Conservation (phyloP, 2,329 filamentous ascomycete genomes). For the Penicillium freii region DNA sequence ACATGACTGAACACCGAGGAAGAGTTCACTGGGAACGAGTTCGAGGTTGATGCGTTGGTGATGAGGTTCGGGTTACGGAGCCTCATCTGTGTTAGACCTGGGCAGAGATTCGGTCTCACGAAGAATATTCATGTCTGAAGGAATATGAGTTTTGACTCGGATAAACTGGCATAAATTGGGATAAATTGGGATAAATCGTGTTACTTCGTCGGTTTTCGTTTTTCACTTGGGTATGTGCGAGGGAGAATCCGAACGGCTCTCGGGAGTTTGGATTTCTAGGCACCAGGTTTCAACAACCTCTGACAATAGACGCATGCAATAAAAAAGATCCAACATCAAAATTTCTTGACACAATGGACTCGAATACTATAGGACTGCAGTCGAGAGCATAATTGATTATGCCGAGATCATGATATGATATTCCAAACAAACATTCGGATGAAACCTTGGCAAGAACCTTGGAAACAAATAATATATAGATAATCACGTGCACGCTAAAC, state of each 20-base stretch:
- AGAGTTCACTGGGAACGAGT: background rate
- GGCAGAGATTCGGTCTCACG: background rate
- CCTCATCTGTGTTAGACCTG: background rate
- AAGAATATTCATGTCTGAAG: background rate
- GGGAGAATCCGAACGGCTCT: background rate
- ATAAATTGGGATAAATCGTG: too few relatives aligned
- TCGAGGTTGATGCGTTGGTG: background rate
- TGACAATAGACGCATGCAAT: background rate
- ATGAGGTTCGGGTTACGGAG: background rate
- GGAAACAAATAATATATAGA: background rate
- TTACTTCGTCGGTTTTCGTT: background rate
- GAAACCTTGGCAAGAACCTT: background rate
- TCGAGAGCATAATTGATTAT: background rate
- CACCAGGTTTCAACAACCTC: background rate
- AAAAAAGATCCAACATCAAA: background rate
- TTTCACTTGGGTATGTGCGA: background rate
- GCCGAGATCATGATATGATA: too few relatives aligned
- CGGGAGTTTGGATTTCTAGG: background rate
- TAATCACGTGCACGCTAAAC: constrained; percentile 23
- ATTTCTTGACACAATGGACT: too few relatives aligned
- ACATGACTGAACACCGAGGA: background rate
- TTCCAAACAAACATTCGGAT: background rate
- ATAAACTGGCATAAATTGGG: too few relatives aligned
- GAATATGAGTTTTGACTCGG: too few relatives aligned
- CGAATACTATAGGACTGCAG: too few relatives aligned